Percentiles rank a stretch among this genome's conserved stretches.
phyloP scores from a whole-genome alignment of 2,329 filamentous ascomycete species.

The Venturia oleaginea region DNA sequence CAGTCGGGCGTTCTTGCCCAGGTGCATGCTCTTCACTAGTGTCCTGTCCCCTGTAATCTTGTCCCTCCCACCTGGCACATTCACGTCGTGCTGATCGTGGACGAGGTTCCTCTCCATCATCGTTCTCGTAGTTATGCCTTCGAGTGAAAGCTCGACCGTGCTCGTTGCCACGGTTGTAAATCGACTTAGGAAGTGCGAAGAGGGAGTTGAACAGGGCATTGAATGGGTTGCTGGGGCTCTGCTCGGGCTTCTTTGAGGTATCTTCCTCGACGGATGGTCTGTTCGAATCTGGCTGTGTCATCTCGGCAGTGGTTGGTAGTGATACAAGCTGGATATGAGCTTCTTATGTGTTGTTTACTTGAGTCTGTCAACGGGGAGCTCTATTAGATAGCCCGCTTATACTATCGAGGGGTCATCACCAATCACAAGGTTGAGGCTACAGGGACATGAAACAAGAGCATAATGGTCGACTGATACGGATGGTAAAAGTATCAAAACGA shows the following conservation, averaged over 20 bases:
- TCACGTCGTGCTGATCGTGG: not conserved
- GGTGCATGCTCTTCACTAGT: not conserved
- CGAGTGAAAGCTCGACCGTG: conserved; percentile 9
- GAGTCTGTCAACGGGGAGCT: not conserved
- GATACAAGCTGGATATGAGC: not conserved
- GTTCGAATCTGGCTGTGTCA: not conserved
- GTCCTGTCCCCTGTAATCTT: not conserved
- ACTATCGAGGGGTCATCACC: not conserved
- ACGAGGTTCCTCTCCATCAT: not conserved
- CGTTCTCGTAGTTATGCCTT: not conserved
- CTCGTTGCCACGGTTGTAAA: conserved; percentile 13
- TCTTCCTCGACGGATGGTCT: not conserved
- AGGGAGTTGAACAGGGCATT: conserved; percentile 5
- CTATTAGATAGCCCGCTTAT: not conserved
- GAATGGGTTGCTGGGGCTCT: not conserved
- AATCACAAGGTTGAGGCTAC: not conserved
- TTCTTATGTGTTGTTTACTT: not conserved
- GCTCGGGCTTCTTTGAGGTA: not conserved
- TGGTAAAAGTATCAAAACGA: not conserved
- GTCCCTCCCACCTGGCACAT: conserved; percentile 2
- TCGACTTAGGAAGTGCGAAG: not conserved
- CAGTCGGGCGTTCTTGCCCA: not conserved
- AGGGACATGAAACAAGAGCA: not conserved
- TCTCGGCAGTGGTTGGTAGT: not conserved
- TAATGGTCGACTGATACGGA: not conserved